phyloP scores from a whole-genome alignment of 176 grass and related monocot species.

The Ensete ventricosum region DNA sequence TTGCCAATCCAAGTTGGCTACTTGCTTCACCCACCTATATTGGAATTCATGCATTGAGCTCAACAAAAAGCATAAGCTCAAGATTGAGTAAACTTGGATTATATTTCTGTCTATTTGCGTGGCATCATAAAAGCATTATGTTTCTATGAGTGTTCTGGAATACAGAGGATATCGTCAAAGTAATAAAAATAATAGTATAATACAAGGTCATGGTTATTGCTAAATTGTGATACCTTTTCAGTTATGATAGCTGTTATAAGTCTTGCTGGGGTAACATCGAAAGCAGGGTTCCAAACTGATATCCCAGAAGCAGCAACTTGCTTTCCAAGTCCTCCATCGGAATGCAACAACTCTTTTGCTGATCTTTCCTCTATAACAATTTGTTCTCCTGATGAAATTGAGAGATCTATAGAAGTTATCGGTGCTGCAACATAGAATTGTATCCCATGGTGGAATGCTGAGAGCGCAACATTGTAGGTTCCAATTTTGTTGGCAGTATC shows the following conservation, averaged over 20 bases:
- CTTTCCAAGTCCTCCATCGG: constrained; percentile 84
- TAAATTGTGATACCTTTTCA: constrained; percentile 49
- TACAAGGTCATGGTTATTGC: neutral
- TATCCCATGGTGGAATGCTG: constrained; percentile 63
- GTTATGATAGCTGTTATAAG: constrained; percentile 88
- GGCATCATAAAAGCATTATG: neutral
- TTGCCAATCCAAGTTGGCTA: no score
- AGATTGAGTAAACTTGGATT: no score
- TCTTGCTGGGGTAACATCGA: constrained; percentile 78
- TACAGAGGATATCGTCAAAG: neutral
- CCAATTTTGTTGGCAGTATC: constrained; percentile 98
- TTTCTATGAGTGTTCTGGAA: neutral
- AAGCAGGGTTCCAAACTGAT: constrained; percentile 88
- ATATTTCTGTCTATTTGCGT: neutral
- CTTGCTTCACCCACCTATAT: no score
- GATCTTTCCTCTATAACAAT: constrained; percentile 92
- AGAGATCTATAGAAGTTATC: constrained; percentile 74
- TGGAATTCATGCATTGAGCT: no score
- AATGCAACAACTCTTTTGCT: constrained; percentile 71
- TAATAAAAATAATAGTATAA: neutral
- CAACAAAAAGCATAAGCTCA: no score
- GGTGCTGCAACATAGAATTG: constrained; percentile 86
- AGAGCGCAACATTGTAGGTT: constrained; percentile 73
- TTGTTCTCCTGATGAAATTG: constrained; percentile 57
- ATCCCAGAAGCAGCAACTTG: constrained; percentile 79